phyloP scores from a whole-genome alignment of 2,329 filamentous ascomycete genomes.

The Microcyclosporella mali region DNA sequence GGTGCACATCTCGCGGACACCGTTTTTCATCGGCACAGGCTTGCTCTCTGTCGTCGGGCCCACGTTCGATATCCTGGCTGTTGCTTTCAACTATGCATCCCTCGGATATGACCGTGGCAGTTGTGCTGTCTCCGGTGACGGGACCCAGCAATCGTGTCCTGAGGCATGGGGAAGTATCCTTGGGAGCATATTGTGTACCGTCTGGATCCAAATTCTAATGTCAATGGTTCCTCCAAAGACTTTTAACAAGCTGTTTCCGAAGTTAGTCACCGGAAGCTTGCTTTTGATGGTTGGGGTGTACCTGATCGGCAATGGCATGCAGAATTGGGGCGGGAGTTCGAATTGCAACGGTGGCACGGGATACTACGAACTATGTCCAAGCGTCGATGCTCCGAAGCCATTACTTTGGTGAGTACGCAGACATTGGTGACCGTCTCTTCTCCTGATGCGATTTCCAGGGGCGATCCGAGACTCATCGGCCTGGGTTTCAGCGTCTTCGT shows the following conservation, averaged over 20 bases:
- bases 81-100: conserved; percentile 3
- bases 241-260: conserved; percentile 8
- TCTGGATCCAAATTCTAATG: conserved; percentile 8
- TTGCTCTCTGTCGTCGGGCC: conserved; percentile 7
- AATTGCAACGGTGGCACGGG: conserved; percentile 8
- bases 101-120: conserved; percentile 4
- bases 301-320: conserved; percentile 8
- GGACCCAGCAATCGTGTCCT: conserved; percentile 5
- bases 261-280: conserved; percentile 7
- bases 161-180: conserved; percentile 6
- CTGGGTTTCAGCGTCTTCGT: conserved; percentile 9
- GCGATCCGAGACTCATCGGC: conserved; percentile 9
- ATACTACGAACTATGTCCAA: conserved; percentile 8
- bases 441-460: no score
- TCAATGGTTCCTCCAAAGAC: conserved; percentile 7
- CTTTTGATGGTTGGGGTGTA: conserved; percentile 8
- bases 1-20: conserved; percentile 5
- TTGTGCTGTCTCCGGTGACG: conserved; percentile 4
- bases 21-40: conserved; percentile 9
- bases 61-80: conserved; percentile 8
- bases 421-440: no score
- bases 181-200: conserved; percentile 9
- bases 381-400: conserved; percentile 7
- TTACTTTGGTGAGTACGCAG: conserved; percentile 4
- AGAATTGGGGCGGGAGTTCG: conserved; percentile 7